Conservation (phyloP, 1,139 yeast genomes). For the Zygosaccharomyces pseudobailii region DNA sequence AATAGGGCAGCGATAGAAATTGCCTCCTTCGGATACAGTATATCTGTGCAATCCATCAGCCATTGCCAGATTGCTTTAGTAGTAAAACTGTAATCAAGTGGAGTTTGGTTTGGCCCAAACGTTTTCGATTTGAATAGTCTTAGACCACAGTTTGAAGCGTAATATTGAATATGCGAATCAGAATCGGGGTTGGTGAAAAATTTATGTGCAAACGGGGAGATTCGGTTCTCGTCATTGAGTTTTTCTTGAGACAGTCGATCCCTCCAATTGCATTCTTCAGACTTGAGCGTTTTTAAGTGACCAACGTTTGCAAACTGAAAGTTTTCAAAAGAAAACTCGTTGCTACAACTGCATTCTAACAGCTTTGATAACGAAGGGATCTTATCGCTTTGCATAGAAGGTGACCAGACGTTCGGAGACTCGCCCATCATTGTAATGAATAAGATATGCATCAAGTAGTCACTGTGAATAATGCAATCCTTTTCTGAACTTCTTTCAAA, state of each 20-base stretch:
- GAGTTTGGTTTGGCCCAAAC: slow-evolving; percentile 31
- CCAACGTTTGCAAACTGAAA: slow-evolving; percentile 10
- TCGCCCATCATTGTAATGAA: slow-evolving; percentile 64
- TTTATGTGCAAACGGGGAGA: slow-evolving; percentile 70
- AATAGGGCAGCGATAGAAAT: slow-evolving; percentile 54
- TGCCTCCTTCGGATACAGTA: slow-evolving; percentile 57
- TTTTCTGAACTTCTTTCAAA: slow-evolving; percentile 63
- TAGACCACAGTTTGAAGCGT: slow-evolving; percentile 62
- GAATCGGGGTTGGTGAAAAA: slow-evolving; percentile 88
- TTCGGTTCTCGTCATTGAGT: slow-evolving; percentile 21
- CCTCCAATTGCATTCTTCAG: slow-evolving; percentile 11
- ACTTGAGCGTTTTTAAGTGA: slow-evolving; percentile 35
- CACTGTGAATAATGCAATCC: slow-evolving; percentile 62
- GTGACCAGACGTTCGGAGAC: slow-evolving; percentile 64
- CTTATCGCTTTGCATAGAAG: slow-evolving; percentile 44
- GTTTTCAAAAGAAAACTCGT: slow-evolving; percentile 30
- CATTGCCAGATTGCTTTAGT: slow-evolving; percentile 84
- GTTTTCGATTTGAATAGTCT: slow-evolving; percentile 47
- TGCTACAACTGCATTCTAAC: slow-evolving; percentile 31
- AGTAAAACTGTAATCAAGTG: slow-evolving; percentile 48
- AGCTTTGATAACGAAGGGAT: slow-evolving; percentile 36
- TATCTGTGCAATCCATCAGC: slow-evolving; percentile 85
- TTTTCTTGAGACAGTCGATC: slow-evolving; percentile 14
- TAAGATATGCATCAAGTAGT: slow-evolving; percentile 58
- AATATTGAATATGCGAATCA: slow-evolving; percentile 75